A percentile compares a stretch with the other conserved stretches of the same genome.
Conservation (phyloP, 1,284 basidiomycete genomes). For the Sporisorium reilianum region DNA sequence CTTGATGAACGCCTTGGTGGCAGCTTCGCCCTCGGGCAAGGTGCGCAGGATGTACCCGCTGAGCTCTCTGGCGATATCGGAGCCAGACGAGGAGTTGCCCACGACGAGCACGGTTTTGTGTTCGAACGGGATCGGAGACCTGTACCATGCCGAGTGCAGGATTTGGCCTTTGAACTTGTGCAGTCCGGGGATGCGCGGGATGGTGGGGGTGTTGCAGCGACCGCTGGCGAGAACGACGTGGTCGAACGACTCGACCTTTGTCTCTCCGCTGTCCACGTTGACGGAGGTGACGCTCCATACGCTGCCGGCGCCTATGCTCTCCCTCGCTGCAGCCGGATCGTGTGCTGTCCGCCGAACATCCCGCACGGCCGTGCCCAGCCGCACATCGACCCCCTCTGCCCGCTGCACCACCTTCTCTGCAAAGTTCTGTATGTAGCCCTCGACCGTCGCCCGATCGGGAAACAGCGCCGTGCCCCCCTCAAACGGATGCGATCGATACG, state of each 20-base stretch:
- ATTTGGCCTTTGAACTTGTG: conserved; percentile 70
- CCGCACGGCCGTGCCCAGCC: conserved; percentile 69
- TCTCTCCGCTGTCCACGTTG: conserved; percentile 2
- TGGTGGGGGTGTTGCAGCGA: conserved; percentile 72
- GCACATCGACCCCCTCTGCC: conserved; percentile 50
- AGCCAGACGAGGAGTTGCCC: conserved; percentile 73
- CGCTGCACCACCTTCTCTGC: conserved; percentile 47
- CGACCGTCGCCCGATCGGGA: conserved; percentile 54
- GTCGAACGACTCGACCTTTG: conserved; percentile 35
- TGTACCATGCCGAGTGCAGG: conserved; percentile 72
- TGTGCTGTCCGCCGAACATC: conserved; percentile 38
- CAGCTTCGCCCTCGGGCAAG: conserved; percentile 30
- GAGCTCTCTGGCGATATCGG: conserved; percentile 73
- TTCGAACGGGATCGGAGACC: conserved; percentile 65
- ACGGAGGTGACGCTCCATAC: conserved; percentile 32
- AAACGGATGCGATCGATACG: conserved; percentile 66
- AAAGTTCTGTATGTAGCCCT: conserved; percentile 70
- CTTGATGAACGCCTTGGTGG: conserved; percentile 23
- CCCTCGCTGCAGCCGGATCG: not conserved
- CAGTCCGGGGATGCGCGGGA: conserved; percentile 71
- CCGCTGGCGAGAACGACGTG: conserved; percentile 70
- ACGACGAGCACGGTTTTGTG: conserved; percentile 72
- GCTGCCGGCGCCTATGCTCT: conserved; percentile 48
- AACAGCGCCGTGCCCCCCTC: conserved; percentile 22
- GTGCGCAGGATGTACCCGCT: conserved; percentile 53